Evolutionary conservation across 1,284 basidiomycete genomes (phyloP), one percentile per base, ranked within the genome.

Genomic region (Tilletiopsis washingtonensis): DNA sequence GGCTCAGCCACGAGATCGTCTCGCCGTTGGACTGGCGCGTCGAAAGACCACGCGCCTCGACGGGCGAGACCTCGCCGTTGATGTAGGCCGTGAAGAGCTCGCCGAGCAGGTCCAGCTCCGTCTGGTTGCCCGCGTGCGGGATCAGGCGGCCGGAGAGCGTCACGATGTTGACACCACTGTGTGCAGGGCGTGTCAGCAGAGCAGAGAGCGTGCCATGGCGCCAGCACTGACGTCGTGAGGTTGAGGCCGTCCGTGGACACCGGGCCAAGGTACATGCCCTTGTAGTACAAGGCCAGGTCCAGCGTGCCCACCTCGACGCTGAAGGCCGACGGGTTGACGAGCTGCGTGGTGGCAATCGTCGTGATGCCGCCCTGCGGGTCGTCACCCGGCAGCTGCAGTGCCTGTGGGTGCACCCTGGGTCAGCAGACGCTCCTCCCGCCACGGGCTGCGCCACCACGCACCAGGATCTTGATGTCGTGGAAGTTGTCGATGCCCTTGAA

Each of bases 301-400:
- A 84, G 80, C 1, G 81, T 82, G 23, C 85, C 86, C 26, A 88
- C 77, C 67, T 81, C 76, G 47, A 88, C 77, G 32, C 79, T 76
- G 67, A 88, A 87, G 1, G 85, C 82, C 81, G 84, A 85, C 19
- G 80, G 78, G 66, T 88, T 88, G 40, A 69, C 77, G 40, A 88
- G 67, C 45, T 76, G 69, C 0, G 82, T 85, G 11, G 78, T 75
- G 12, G 83, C 80, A 29, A 77, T 64, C 56, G 84, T 83, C 62
- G 84, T 74, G 63, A 88, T 82, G 27, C 85, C 86, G 40, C 84
- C 84, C 0, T 74, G 75, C 2, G 82, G 81, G 69, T 81, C 80
- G 62, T 86, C 84, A 36, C 80, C 80, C 1, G 85, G 86, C n/a
- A 88, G 75, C 65, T 82, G 79, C 60, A 88, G 79, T 59, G 85